Conservation (phyloP, 1,139 yeast species). For the Taphrina communis region DNA sequence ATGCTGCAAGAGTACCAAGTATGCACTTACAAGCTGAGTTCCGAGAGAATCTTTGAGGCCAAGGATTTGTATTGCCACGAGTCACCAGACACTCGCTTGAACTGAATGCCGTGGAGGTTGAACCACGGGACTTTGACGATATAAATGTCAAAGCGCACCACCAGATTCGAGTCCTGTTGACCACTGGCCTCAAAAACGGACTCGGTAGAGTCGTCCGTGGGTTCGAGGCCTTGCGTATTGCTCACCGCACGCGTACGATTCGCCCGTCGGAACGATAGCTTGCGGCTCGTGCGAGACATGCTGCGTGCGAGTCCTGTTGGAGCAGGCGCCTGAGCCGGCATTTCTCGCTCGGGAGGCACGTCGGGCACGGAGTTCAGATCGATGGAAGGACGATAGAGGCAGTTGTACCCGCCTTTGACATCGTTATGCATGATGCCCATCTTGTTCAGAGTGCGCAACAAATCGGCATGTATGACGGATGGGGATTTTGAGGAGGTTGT, state of each 20-base stretch:
- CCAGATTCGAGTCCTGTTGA: conserved; percentile 50
- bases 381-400: conserved; percentile 66
- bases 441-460: conserved; percentile 75
- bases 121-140: conserved; percentile 91
- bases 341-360: neutral
- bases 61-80: conserved; percentile 63
- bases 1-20: too few relatives aligned
- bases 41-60: conserved; percentile 42
- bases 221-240: neutral
- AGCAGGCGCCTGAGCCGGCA: conserved; percentile 7
- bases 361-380: conserved; percentile 28
- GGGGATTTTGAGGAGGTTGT: conserved; percentile 92
- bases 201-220: conserved; percentile 33
- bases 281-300: conserved; percentile 26
- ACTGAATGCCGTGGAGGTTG: conserved; percentile 90
- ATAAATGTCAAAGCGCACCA: conserved; percentile 87
- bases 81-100: conserved; percentile 89
- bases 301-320: conserved; percentile 23
- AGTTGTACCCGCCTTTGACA: conserved; percentile 91
- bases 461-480: conserved; percentile 84
- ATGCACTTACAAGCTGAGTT: conserved; percentile 28
- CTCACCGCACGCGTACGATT: conserved; percentile 22
- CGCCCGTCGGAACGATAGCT: conserved; percentile 37
- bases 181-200: conserved; percentile 27
- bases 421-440: conserved; percentile 84